phyloP scores from a whole-genome alignment of 495 filamentous ascomycete species.

The Xylaria palmicola region DNA sequence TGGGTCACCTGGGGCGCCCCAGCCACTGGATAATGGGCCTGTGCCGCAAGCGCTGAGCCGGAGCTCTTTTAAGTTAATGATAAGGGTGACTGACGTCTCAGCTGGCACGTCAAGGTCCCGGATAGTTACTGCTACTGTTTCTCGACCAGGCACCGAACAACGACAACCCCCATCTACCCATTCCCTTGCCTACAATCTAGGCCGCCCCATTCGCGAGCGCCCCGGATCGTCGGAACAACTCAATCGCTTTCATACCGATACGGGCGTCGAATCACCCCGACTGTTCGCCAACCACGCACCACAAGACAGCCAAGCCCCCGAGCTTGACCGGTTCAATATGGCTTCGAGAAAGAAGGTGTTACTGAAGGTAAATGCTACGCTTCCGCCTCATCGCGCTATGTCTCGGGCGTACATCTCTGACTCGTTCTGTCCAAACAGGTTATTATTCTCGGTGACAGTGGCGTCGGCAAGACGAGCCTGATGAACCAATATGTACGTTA shows the following conservation, averaged over 20 bases:
- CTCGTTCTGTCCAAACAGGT: constrained; percentile 56
- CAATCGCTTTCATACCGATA: not conserved
- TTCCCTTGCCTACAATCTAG: not conserved
- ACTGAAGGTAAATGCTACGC: constrained; percentile 67
- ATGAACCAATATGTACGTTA: constrained; percentile 99
- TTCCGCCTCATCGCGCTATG: not conserved
- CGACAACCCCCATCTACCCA: not conserved
- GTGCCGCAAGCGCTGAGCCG: constrained; percentile 4
- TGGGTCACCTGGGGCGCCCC: constrained; percentile 15
- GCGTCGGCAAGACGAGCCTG: constrained; percentile 98
- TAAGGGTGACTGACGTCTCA: constrained; percentile 13
- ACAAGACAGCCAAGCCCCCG: constrained; percentile 5
- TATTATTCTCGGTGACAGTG: constrained; percentile 97
- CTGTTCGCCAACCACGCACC: not conserved
- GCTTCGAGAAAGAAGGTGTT: constrained; percentile 95
- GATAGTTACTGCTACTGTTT: constrained; percentile 2
- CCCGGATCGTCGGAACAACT: not conserved
- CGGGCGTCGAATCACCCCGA: not conserved
- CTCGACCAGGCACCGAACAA: not conserved
- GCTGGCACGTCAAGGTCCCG: not conserved
- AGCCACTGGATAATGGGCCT: constrained; percentile 13
- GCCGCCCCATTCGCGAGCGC: not conserved
- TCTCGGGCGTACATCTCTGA: not conserved
- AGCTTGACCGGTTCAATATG: constrained; percentile 53
- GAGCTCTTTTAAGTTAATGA: constrained; percentile 5